These are phyloP conservation scores for Sesbania bispinosa DNA, from an alignment of 306 rosid genomes.

Conservation along the genomic window DNA sequence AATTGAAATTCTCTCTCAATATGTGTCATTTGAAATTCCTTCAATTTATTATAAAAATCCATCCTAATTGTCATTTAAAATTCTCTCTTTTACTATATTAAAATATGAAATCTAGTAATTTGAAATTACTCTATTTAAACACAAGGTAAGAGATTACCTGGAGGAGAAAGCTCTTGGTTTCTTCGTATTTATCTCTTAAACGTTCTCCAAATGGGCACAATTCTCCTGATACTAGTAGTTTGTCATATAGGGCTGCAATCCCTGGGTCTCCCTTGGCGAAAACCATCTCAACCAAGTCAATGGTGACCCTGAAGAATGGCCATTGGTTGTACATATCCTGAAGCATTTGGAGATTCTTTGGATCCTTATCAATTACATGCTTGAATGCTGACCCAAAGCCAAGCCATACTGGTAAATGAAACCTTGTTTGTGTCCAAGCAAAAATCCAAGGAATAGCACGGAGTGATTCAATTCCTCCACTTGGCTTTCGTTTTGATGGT, in stretches of 20 bases:
- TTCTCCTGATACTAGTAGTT: slow-evolving; percentile 76
- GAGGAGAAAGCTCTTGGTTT: slow-evolving; percentile 76
- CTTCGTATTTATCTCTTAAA: slow-evolving; percentile 64
- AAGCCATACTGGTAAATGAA: slow-evolving; percentile 97
- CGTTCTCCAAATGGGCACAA: slow-evolving; percentile 65
- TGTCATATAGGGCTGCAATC: slow-evolving; percentile 81
- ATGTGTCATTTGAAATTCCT: no score
- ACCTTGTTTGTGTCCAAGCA: slow-evolving; percentile 99
- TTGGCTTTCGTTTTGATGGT: slow-evolving; percentile 94
- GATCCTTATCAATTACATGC: slow-evolving; percentile 70
- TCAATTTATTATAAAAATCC: no score
- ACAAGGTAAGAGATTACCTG: slow-evolving; percentile 48
- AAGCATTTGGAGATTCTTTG: slow-evolving; percentile 77
- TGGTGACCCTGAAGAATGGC: slow-evolving; percentile 98
- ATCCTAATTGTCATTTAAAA: no score
- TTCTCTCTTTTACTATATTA: no score
- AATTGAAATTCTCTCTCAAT: no score
- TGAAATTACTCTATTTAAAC: no score
- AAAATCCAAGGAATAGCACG: slow-evolving; percentile 99
- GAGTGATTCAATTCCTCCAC: slow-evolving; percentile 98
- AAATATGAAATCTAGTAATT: no score
- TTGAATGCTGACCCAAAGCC: slow-evolving; percentile 94
- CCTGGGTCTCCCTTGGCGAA: slow-evolving; percentile 98
- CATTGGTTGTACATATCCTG: slow-evolving; percentile 87
- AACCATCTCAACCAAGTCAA: slow-evolving; percentile 96